phyloP scores from a whole-genome alignment of 306 rosid species.

The peach (Prunus persica) region DNA sequence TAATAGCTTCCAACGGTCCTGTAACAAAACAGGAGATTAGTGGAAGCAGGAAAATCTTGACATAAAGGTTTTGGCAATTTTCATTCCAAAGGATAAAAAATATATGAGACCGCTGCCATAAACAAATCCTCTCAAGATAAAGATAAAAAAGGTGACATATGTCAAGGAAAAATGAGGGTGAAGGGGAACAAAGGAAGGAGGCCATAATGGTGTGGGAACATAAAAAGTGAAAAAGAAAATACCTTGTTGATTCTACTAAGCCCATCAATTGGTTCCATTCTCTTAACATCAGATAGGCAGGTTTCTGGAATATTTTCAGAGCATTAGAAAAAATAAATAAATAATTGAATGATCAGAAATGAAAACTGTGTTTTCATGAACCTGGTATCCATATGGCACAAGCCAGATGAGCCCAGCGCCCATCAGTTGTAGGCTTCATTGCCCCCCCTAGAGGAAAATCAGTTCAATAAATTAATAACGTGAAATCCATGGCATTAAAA shows the following conservation, averaged over 20 bases:
- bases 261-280: constrained; percentile 98
- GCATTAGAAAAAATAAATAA: constrained; percentile 19
- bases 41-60: constrained; percentile 8
- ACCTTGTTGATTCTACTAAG: constrained; percentile 87
- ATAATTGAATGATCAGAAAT: constrained; percentile 11
- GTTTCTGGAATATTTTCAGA: constrained; percentile 64
- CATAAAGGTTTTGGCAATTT: neutral
- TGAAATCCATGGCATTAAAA: constrained; percentile 3
- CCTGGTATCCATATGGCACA: constrained; percentile 99
- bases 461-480: constrained; percentile 22
- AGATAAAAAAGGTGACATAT: neutral
- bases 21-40: constrained; percentile 27
- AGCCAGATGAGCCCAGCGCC: constrained; percentile 98
- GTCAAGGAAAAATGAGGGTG: neutral
- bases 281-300: constrained; percentile 92
- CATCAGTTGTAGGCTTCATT: constrained; percentile 98
- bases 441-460: constrained; percentile 81
- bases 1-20: constrained; percentile 99
- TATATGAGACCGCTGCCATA: neutral
- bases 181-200: neutral
- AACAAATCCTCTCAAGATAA: neutral
- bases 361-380: constrained; percentile 35
- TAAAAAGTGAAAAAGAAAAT: neutral
- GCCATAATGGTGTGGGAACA: neutral
- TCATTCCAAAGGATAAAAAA: neutral